phyloP scores from a whole-genome alignment of 2,329 filamentous ascomycete genomes.

The Aschersonia sp. region DNA sequence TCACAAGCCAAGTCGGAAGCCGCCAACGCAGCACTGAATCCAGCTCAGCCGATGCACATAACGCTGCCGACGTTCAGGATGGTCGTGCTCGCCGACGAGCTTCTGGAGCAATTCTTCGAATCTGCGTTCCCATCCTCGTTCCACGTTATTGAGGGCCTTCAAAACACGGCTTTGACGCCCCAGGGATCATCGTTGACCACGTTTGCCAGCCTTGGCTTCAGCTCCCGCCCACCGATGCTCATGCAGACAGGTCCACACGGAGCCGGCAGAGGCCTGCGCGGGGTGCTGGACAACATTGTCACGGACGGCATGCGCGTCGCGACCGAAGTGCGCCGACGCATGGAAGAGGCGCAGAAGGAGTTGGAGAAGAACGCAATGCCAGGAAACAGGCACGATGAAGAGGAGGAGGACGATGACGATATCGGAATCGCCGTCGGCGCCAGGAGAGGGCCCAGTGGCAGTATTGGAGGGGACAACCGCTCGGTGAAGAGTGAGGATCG shows the following conservation, averaged over 20 bases:
- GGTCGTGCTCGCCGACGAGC: conserved; percentile 92
- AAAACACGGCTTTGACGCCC: conserved; percentile 14
- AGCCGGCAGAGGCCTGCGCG: conserved; percentile 64
- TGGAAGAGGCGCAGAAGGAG: conserved; percentile 92
- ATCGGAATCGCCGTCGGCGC: conserved; percentile 27
- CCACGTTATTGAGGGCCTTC: conserved; percentile 59
- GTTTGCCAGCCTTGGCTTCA: conserved; percentile 59
- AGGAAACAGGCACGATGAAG: conserved; percentile 50
- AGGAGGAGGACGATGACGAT: conserved; percentile 53
- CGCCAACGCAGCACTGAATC: conserved; percentile 83
- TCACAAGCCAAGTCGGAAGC: conserved; percentile 58
- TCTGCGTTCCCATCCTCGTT: conserved; percentile 89
- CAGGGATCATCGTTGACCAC: conserved; percentile 60
- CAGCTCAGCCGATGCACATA: conserved; percentile 84
- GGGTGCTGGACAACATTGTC: conserved; percentile 93
- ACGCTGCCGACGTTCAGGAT: conserved; percentile 96
- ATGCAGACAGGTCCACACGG: conserved; percentile 23
- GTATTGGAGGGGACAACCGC: conserved; percentile 37
- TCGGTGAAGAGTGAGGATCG: conserved; percentile 53
- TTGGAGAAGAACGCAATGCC: conserved; percentile 70
- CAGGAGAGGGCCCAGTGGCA: conserved; percentile 16
- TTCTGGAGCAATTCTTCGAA: conserved; percentile 95
- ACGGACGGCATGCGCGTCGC: conserved; percentile 95
- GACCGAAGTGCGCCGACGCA: conserved; percentile 75
- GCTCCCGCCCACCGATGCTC: conserved; percentile 22